Base-by-base conservation (phyloP, 1,139 yeast genomes). In the Pichia kudriavzevii region DNA sequence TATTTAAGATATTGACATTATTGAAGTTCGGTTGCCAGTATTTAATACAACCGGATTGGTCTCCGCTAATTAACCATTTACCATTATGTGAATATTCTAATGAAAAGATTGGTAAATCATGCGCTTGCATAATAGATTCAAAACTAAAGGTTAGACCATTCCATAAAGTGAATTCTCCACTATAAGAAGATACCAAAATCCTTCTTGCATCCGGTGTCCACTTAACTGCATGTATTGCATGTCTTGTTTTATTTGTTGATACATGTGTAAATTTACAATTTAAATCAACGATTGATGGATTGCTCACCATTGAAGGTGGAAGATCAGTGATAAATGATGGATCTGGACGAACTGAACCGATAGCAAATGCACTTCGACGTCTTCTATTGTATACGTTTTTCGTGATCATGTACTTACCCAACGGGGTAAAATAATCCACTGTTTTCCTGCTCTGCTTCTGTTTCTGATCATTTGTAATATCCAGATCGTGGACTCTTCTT, bases 161-260 rank as follows among this genome's bases (percentile, higher is more conserved):
- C 98, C 98, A 91, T 28, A 91, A 66, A 6, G 98, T 88, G 59
- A 91, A 88, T 55, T 91, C 99, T 22, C 99, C 99, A 43, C 87
- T 76, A 60, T 83, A 87, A 13, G 94, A 77, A 0, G 95, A 95
- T 7, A 94, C 94, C 34, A 91, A 67, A 40, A 93, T 65, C 45
- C 98, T 65, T 46, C 97, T 68, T 0, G 96, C 97, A 48, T 88
- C 97, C 0, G 97, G 97, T 0, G 98, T 91, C 95, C 97, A 91
- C 55, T 75, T 77, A 10, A 87, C 83, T 1, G 93, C 81, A 50
- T 87, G 84, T 34, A 91, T 87, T 1, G 94, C 85, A 60, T 88
- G 95, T 50, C 83, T 79, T 15, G 88, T 87, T 60, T 91, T 91
- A 61, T 88, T 91, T 22, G 93, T 79, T 39, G 94, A 79, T 34